A percentile compares a stretch with the other conserved stretches of the same genome.
Evolutionary conservation across 768 basidiomycete genomes (phyloP).

Genomic region (Leccinellum luteum): DNA sequence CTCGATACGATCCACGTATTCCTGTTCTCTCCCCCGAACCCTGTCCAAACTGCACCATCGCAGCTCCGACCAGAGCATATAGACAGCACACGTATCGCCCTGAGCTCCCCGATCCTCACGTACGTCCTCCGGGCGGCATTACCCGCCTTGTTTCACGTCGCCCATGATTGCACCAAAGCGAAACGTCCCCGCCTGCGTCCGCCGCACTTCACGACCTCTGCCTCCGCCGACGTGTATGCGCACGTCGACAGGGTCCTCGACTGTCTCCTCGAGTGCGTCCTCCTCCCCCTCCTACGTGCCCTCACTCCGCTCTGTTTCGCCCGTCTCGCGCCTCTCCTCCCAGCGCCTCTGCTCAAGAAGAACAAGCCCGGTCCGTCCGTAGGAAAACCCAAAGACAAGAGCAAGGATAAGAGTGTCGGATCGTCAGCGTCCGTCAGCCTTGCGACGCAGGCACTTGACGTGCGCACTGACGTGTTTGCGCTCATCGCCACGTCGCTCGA

Average conservation of each 20-base stretch:
- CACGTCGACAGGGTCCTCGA: conserved; percentile 15
- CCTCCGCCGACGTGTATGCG: not conserved
- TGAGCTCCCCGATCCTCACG: conserved; percentile 25
- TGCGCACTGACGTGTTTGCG: conserved; percentile 18
- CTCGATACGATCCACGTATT: conserved; percentile 19
- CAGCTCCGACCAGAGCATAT: conserved; percentile 10
- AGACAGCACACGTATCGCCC: conserved; percentile 17
- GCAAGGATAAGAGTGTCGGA: conserved; percentile 1
- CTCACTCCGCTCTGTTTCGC: conserved; percentile 10
- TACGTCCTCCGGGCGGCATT: conserved; percentile 21
- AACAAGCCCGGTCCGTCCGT: not conserved
- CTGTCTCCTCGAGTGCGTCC: conserved; percentile 14
- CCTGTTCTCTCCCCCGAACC: conserved; percentile 9
- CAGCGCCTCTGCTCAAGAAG: conserved; percentile 2
- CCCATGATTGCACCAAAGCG: conserved; percentile 7
- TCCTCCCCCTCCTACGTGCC: conserved; percentile 22
- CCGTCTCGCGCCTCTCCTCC: conserved; percentile 18
- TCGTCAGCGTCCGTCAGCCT: not conserved
- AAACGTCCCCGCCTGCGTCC: conserved; percentile 5
- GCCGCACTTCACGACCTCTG: not conserved
- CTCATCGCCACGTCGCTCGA: conserved; percentile 22
- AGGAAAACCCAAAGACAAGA: not conserved
- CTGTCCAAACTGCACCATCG: not conserved
- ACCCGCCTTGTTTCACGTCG: conserved; percentile 12
- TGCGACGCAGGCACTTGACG: not conserved